A percentile compares a stretch with the other conserved stretches of the same genome.
These are phyloP conservation scores for Wallacemonas rigidus DNA, from an alignment of 208 protist species.

Conservation along the genomic window DNA sequence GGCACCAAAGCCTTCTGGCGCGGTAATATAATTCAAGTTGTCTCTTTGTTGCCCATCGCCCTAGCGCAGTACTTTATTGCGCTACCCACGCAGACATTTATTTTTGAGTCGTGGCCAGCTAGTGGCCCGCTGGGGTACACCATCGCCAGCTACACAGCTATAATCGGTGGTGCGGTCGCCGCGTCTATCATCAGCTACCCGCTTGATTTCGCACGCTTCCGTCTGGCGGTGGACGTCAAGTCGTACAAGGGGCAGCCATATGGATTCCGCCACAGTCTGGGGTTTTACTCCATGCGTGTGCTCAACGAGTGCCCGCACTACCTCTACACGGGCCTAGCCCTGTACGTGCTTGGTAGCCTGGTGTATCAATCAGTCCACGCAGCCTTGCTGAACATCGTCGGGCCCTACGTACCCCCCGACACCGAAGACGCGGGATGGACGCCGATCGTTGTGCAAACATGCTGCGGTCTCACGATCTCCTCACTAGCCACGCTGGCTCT, in stretches of 20 bases:
- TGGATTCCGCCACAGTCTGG: constrained; percentile 66
- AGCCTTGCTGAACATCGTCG: constrained; percentile 35
- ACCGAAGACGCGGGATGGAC: constrained; percentile 29
- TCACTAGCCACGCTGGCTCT: constrained; percentile 66
- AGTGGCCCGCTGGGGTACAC: constrained; percentile 46
- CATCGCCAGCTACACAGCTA: constrained; percentile 46
- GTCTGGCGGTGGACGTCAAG: constrained; percentile 79
- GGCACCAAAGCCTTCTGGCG: constrained; percentile 73
- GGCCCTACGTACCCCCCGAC: constrained; percentile 56
- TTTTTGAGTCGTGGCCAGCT: constrained; percentile 47
- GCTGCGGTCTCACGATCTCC: constrained; percentile 46
- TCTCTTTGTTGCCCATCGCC: constrained; percentile 62
- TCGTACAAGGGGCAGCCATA: constrained; percentile 50
- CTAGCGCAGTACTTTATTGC: constrained; percentile 75
- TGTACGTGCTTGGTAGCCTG: constrained; percentile 71
- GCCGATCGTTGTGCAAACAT: constrained; percentile 47
- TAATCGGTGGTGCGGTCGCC: constrained; percentile 47
- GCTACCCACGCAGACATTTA: constrained; percentile 51
- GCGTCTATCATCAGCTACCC: constrained; percentile 71
- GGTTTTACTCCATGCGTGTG: constrained; percentile 73
- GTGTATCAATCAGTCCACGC: constrained; percentile 56
- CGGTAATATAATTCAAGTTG: constrained; percentile 80
- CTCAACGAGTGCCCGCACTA: constrained; percentile 73
- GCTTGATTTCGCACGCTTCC: constrained; percentile 79
- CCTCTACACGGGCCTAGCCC: constrained; percentile 65